phyloP scores from a whole-genome alignment of 2,329 filamentous ascomycete genomes.

The Colletotrichum truncatum region DNA sequence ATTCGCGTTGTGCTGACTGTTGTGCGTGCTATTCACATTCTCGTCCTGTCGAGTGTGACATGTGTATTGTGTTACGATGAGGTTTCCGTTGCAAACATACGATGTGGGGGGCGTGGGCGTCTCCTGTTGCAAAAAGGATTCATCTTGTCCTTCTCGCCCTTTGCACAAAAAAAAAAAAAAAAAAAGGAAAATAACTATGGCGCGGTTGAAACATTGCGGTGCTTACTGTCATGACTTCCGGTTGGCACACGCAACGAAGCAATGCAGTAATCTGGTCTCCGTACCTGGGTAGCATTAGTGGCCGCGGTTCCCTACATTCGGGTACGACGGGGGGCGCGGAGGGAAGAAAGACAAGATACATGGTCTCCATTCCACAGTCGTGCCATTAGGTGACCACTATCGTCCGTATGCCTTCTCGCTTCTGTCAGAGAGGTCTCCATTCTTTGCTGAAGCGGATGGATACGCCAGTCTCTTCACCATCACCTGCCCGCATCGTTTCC shows the following conservation, averaged over 20 bases:
- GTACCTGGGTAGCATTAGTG: slow-evolving; percentile 4
- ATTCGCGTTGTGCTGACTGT: not conserved
- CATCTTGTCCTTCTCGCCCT: not conserved
- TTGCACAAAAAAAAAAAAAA: not conserved
- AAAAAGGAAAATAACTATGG: not conserved
- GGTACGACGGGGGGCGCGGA: not conserved
- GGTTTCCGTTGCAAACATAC: not conserved
- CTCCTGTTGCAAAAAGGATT: not conserved
- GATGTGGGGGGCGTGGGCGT: not conserved
- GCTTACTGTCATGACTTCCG: slow-evolving; percentile 9
- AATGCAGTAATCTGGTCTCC: not conserved
- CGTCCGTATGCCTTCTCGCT: slow-evolving; percentile 3
- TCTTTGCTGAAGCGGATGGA: not conserved
- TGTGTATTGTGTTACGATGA: too few species aligned
- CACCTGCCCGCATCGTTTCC: not conserved
- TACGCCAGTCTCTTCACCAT: not conserved
- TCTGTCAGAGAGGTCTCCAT: not conserved
- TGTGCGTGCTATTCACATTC: not conserved
- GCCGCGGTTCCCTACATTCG: slow-evolving; percentile 1
- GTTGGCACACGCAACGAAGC: not conserved
- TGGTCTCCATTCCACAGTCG: slow-evolving; percentile 7
- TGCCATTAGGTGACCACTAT: slow-evolving; percentile 5
- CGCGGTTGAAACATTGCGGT: not conserved
- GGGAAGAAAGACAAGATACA: too few species aligned
- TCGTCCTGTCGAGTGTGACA: not conserved